Base-by-base conservation (phyloP, 192 early-diverging fungal species). In the Lobosporangium transversale region DNA sequence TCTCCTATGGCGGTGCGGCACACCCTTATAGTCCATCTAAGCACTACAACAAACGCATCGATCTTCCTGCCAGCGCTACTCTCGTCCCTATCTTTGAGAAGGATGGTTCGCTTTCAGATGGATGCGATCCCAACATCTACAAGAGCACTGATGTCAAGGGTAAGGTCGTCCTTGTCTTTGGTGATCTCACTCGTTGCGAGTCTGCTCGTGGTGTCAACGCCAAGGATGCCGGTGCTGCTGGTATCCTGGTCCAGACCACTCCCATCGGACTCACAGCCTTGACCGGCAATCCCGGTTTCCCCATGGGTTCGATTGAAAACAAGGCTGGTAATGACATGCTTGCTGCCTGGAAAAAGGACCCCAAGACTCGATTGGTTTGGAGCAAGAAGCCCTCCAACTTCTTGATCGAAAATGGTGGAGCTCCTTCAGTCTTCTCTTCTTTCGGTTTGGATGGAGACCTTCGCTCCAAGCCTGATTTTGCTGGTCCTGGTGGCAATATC, bases 371-470 rank as follows among this genome's bases (percentile, higher is more conserved):
- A 5, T 15, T 61, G 14, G 21, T 24, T n/a, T 80, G 61, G 53
- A 52, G 27, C 35, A 58, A 7, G 8, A 40, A 40, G 37, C 37
- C 37, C 14, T 7, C 7, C 8, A 7, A 7, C 37, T 23, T 49
- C 33, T 7, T 29, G 3, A 31, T 47, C 23, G 29, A 47, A 12
- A 32, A 30, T 21, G 79, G 64, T 51, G 90, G 88, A 3, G 43
- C 74, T 37, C 78, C 86, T 50, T 88, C 88, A 8, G 30, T 33
- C 4, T 89, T 89, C 52, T 88, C 87, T 49, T 89, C 90, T 0
- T 86, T 79, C 64, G 90, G 90, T 15, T 76, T 89, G 12, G 84
- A 83, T 18, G 81, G 86, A 27, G 85, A 89, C 55, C 80, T 89
- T 0, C 76, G 71, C 14, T 81, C 90, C 58, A 86, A 86, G 50